Conservation (phyloP, 2,329 filamentous ascomycete genomes). For the Chaetothyriales sp. region DNA sequence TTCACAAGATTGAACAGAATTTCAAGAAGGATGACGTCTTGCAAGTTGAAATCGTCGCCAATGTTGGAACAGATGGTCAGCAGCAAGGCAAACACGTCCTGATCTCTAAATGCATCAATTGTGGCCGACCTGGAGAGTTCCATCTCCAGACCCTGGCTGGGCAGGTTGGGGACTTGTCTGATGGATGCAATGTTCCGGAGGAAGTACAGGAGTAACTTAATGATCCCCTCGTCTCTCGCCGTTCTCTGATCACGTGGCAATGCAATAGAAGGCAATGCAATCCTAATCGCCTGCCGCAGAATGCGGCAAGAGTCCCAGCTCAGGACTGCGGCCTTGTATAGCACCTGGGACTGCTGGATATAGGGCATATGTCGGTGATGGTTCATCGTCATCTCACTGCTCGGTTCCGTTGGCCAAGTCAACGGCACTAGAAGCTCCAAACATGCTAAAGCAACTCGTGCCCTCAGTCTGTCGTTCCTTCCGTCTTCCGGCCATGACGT, state of each 20-base stretch:
- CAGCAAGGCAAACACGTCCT: constrained; percentile 77
- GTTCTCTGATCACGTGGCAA: constrained; percentile 61
- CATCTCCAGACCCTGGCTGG: constrained; percentile 74
- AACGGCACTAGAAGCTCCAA: constrained; percentile 82
- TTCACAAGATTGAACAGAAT: constrained; percentile 88
- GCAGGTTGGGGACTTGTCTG: constrained; percentile 54
- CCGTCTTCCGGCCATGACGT: constrained; percentile 64
- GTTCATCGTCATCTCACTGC: constrained; percentile 74
- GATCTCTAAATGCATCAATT: constrained; percentile 76
- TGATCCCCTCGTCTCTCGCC: constrained; percentile 74
- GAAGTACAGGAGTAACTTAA: constrained; percentile 80
- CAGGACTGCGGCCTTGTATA: constrained; percentile 79
- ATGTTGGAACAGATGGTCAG: constrained; percentile 84
- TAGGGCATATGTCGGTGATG: constrained; percentile 86
- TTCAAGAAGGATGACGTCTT: constrained; percentile 82
- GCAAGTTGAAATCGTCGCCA: constrained; percentile 78
- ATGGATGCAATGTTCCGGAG: constrained; percentile 83
- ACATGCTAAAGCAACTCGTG: constrained; percentile 69
- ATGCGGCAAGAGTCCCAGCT: constrained; percentile 67
- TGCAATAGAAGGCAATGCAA: constrained; percentile 76
- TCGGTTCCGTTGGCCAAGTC: constrained; percentile 83
- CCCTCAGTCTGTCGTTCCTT: constrained; percentile 59
- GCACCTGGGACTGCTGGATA: constrained; percentile 71
- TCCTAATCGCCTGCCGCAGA: constrained; percentile 65
- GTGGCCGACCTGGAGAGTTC: constrained; percentile 78